Percentiles rank a stretch among this genome's conserved stretches.
phyloP scores from a whole-genome alignment of 352 stramenopile species.

The Globisporangium paddicum region DNA sequence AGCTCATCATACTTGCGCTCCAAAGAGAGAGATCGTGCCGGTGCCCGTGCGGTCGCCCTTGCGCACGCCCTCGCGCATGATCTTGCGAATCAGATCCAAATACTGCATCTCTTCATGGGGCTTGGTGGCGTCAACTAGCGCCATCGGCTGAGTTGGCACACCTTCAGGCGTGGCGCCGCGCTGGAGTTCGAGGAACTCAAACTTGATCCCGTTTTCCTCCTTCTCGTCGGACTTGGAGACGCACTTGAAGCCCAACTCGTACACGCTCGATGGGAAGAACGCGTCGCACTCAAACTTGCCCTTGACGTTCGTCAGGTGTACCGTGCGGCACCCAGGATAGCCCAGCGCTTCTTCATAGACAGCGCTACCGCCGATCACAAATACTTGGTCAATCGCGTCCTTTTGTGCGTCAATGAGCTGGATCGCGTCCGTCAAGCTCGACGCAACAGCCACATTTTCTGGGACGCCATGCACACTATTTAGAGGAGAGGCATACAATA shows the following conservation, averaged over 20 bases:
- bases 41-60: conserved; percentile 98
- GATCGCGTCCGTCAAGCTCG: conserved; percentile 90
- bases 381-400: conserved; percentile 89
- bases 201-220: conserved; percentile 76
- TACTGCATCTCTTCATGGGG: conserved; percentile 72
- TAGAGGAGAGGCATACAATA: neutral
- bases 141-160: neutral
- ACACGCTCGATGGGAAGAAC: conserved; percentile 86
- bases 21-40: conserved; percentile 98
- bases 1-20: conserved; percentile 86
- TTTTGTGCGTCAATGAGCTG: conserved; percentile 61
- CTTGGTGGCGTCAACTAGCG: conserved; percentile 3
- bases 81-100: conserved; percentile 94
- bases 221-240: conserved; percentile 43
- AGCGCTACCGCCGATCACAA: conserved; percentile 95
- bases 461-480: conserved; percentile 33
- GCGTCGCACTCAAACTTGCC: conserved; percentile 88
- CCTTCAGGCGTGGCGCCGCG: conserved; percentile 18
- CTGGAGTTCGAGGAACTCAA: conserved; percentile 70
- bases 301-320: conserved; percentile 92
- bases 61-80: conserved; percentile 91
- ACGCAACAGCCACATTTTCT: conserved; percentile 81
- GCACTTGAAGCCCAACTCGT: conserved; percentile 44
- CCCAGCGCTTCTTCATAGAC: conserved; percentile 94
- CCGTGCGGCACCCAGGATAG: conserved; percentile 71